phyloP scores from a whole-genome alignment of 106 monocot genomes.

The Apostasia ramifera region DNA sequence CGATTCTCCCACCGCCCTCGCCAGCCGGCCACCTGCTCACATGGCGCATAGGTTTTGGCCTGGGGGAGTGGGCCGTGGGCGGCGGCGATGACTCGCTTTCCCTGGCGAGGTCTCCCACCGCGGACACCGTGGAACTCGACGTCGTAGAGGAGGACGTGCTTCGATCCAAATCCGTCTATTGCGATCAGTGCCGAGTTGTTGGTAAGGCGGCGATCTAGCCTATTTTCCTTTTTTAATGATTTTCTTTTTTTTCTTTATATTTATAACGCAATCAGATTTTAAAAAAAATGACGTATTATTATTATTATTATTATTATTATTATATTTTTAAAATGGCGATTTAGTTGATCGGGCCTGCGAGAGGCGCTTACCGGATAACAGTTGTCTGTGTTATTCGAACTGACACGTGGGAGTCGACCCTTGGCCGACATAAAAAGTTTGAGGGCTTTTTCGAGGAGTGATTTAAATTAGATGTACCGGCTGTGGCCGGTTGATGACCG shows the following conservation, averaged over 20 bases:
- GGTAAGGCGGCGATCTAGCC: conserved; percentile 38
- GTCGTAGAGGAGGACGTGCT: conserved; percentile 79
- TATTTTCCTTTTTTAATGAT: conserved; percentile 4
- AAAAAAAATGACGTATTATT: not conserved
- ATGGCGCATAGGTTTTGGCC: conserved; percentile 53
- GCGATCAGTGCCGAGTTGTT: conserved; percentile 93
- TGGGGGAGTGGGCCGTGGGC: conserved; percentile 1
- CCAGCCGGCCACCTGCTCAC: conserved; percentile 24
- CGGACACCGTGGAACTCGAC: conserved; percentile 50
- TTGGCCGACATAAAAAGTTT: too few species aligned
- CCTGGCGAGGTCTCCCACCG: not conserved
- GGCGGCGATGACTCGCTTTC: not conserved
- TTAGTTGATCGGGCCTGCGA: not conserved
- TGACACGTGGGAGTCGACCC: too few species aligned
- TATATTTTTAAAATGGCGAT: not conserved
- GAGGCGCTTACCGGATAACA: not conserved
- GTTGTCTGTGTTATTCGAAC: too few species aligned
- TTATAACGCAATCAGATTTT: not conserved
- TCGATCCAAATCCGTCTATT: conserved; percentile 65
- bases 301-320: not conserved
- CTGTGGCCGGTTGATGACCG: too few species aligned
- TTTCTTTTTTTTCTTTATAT: not conserved
- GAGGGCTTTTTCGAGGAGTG: too few species aligned
- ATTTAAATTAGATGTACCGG: too few species aligned
- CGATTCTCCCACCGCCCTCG: conserved; percentile 24